Evolutionary conservation across 768 basidiomycete genomes (phyloP).

Genomic region (Tulasnella sp.): DNA sequence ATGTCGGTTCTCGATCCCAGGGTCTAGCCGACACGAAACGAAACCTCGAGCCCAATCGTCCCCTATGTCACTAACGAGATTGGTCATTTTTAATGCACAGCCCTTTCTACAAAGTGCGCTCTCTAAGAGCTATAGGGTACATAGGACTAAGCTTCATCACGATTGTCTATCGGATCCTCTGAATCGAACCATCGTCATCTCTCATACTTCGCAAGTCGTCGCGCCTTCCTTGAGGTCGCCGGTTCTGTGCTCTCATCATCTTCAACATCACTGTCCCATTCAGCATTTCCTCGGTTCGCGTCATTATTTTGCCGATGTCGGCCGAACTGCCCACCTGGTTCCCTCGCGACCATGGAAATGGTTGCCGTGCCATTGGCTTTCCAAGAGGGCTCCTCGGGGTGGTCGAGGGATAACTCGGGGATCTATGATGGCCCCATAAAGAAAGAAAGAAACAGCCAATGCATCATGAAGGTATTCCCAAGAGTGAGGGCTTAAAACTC

Average conservation of each 20-base stretch:
- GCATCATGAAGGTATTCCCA: neutral
- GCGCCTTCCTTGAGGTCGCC: slow-evolving; percentile 19
- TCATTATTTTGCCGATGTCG: slow-evolving; percentile 1
- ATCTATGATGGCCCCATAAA: too few species aligned
- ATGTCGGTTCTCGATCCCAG: too few species aligned
- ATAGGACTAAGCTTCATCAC: too few species aligned
- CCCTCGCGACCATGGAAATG: neutral
- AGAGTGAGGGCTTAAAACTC: neutral
- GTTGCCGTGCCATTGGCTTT: slow-evolving; percentile 6
- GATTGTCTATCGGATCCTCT: too few species aligned
- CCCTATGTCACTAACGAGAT: too few species aligned
- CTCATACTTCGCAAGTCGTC: slow-evolving; percentile 44
- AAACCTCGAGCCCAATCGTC: too few species aligned
- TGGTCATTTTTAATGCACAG: too few species aligned
- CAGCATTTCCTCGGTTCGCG: neutral
- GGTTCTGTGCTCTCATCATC: slow-evolving; percentile 15
- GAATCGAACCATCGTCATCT: slow-evolving; percentile 22
- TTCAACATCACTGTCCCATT: neutral
- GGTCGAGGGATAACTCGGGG: slow-evolving; percentile 32
- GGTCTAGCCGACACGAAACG: too few species aligned
- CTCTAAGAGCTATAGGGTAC: too few species aligned
- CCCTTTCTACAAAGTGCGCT: too few species aligned
- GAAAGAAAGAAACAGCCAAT: neutral
- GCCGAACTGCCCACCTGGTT: slow-evolving; percentile 6
- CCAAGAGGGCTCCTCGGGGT: slow-evolving; percentile 18